Conservation (phyloP, 257 asterid genomes). For the Rehmannia glutinosa region DNA sequence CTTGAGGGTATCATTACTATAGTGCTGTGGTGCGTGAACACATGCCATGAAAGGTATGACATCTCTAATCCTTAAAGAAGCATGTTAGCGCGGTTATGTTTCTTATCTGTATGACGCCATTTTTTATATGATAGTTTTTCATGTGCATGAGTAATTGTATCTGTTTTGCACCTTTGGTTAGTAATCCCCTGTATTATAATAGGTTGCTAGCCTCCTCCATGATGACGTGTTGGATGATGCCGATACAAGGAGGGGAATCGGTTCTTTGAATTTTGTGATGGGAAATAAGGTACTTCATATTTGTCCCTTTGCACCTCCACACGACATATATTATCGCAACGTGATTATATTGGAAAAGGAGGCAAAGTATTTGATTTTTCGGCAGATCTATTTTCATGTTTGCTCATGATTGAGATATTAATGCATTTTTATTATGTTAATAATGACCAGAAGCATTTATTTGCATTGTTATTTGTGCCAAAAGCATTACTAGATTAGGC, state of each 20-base stretch:
- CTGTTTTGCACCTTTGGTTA: background rate
- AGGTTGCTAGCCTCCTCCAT: constrained; percentile 99
- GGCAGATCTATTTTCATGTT: background rate
- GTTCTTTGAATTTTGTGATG: constrained; percentile 82
- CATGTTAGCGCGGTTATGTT: background rate
- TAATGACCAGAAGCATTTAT: no score
- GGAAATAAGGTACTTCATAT: constrained; percentile 75
- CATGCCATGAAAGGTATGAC: background rate
- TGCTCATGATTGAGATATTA: background rate
- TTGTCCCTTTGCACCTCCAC: background rate
- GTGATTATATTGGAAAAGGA: background rate
- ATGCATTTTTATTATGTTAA: background rate
- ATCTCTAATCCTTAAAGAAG: background rate
- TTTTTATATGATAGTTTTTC: background rate
- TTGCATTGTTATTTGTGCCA: no score
- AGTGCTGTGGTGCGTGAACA: background rate
- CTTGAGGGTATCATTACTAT: background rate
- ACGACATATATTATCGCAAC: background rate
- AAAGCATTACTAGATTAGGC: no score
- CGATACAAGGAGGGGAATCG: constrained; percentile 86
- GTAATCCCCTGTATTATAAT: constrained; percentile 16
- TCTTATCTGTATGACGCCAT: background rate
- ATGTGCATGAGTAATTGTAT: background rate
- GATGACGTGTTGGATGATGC: constrained; percentile 99
- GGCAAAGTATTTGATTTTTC: background rate